A percentile compares a stretch with the other conserved stretches of the same genome.
Evolutionary conservation across 306 rosid species (phyloP).

Genomic region (Betula pendula): DNA sequence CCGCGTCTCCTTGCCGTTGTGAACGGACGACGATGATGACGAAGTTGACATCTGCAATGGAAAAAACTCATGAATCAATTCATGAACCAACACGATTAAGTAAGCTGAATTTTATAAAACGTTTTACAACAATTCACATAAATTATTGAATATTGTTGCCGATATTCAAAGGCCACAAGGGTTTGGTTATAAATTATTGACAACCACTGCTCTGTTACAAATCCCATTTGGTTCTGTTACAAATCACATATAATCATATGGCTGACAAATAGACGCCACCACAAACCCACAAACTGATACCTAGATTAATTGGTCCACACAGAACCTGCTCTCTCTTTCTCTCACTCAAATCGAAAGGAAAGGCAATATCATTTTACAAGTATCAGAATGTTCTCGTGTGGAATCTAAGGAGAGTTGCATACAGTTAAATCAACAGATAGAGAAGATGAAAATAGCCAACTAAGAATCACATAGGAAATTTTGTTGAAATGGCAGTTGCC

Average conservation of each 20-base stretch:
- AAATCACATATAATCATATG: slow-evolving; percentile 40
- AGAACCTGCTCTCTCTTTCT: not conserved
- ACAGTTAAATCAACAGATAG: not conserved
- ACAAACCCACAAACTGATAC: slow-evolving; percentile 13
- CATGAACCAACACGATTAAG: too few relatives aligned
- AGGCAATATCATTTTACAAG: not conserved
- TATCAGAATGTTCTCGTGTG: not conserved
- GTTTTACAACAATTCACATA: too few relatives aligned
- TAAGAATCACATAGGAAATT: not conserved
- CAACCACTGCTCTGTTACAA: slow-evolving; percentile 99
- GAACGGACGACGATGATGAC: too few relatives aligned
- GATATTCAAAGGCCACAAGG: too few relatives aligned
- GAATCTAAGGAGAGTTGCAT: not conserved
- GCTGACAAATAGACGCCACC: slow-evolving; percentile 9
- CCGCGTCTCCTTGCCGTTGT: too few relatives aligned
- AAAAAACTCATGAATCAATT: too few relatives aligned
- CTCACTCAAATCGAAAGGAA: slow-evolving; percentile 9
- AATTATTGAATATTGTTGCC: too few relatives aligned
- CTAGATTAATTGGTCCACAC: not conserved
- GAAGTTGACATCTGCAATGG: too few relatives aligned
- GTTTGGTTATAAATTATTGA: too few relatives aligned
- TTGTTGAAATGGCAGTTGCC: not conserved
- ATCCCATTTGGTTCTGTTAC: slow-evolving; percentile 67
- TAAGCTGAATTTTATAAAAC: too few relatives aligned
- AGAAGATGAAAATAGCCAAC: not conserved